Conservation (phyloP, 352 stramenopile genomes). For the Phytophthora fragariae region DNA sequence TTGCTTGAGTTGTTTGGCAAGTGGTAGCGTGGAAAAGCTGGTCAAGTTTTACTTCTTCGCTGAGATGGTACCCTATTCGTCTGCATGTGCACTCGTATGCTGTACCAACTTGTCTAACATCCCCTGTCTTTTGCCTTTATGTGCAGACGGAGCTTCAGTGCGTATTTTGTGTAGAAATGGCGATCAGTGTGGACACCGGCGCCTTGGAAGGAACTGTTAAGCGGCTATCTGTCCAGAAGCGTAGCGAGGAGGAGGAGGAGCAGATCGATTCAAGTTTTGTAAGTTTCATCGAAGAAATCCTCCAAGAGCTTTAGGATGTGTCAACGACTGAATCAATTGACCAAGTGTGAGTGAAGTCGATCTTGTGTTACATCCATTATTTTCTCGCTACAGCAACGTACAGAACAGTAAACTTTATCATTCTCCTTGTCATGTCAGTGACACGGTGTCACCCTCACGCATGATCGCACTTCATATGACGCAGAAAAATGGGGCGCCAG, state of each 20-base stretch:
- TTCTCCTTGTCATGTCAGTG: neutral
- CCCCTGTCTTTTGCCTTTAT: neutral
- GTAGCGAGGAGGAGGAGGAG: slow-evolving; percentile 69
- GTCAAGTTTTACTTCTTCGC: slow-evolving; percentile 92
- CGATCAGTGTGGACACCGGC: slow-evolving; percentile 67
- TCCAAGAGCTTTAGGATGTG: slow-evolving; percentile 67
- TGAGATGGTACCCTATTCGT: slow-evolving; percentile 67
- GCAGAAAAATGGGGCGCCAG: slow-evolving; percentile 78
- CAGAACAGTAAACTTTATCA: slow-evolving; percentile 10
- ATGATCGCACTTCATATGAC: slow-evolving; percentile 66
- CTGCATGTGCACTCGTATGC: neutral
- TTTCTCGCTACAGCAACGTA: slow-evolving; percentile 31
- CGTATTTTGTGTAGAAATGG: slow-evolving; percentile 85
- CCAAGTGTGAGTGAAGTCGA: slow-evolving; percentile 29
- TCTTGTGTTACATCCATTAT: slow-evolving; percentile 38
- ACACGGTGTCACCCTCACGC: slow-evolving; percentile 10
- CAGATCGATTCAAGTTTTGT: slow-evolving; percentile 89
- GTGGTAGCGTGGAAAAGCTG: slow-evolving; percentile 68
- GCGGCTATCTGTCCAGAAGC: slow-evolving; percentile 68
- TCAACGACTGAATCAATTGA: slow-evolving; percentile 31
- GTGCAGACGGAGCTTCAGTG: slow-evolving; percentile 75
- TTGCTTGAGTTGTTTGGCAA: slow-evolving; percentile 81
- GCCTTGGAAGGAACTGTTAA: slow-evolving; percentile 74
- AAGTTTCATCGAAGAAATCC: slow-evolving; percentile 80
- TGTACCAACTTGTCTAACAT: neutral